phyloP scores from a whole-genome alignment of 2,329 filamentous ascomycete genomes.

The Coniella vitis region DNA sequence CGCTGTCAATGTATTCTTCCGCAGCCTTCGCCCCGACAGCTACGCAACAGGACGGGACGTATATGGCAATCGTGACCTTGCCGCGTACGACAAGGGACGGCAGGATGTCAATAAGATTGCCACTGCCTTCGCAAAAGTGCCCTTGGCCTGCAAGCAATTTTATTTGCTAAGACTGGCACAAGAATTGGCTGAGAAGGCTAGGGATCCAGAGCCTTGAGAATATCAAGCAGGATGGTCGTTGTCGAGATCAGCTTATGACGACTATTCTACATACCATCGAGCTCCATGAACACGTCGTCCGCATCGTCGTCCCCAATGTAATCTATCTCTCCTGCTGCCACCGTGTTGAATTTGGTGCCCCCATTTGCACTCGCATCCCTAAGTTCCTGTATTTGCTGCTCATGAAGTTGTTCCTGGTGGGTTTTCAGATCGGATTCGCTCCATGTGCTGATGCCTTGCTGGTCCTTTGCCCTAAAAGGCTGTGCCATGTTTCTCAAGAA shows the following conservation, averaged over 20 bases:
- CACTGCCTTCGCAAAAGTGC: conserved; percentile 57
- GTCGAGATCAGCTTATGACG: neutral
- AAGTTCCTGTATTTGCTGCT: conserved; percentile 59
- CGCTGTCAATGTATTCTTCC: conserved; percentile 87
- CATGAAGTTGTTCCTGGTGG: conserved; percentile 69
- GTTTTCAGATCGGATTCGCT: conserved; percentile 68
- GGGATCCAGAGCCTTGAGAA: neutral
- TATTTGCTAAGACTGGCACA: conserved; percentile 67
- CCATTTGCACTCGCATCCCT: conserved; percentile 30
- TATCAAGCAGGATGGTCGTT: neutral
- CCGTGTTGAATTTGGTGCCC: conserved; percentile 7
- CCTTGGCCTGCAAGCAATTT: conserved; percentile 61
- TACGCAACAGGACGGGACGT: conserved; percentile 75
- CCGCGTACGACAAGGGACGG: conserved; percentile 76
- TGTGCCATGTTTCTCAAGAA: conserved; percentile 91
- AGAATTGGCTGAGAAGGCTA: conserved; percentile 43
- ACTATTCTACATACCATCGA: conserved; percentile 7
- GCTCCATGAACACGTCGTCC: conserved; percentile 50
- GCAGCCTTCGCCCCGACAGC: conserved; percentile 51
- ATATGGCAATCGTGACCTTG: conserved; percentile 81
- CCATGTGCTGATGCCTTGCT: conserved; percentile 93
- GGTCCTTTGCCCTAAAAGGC: conserved; percentile 73
- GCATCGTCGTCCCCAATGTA: conserved; percentile 47
- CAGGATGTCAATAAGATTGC: conserved; percentile 62
- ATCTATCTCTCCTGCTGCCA: conserved; percentile 28